These are phyloP conservation scores for Pelomyxa schiedti DNA, from an alignment of 78 protist species.

Conservation along the genomic window DNA sequence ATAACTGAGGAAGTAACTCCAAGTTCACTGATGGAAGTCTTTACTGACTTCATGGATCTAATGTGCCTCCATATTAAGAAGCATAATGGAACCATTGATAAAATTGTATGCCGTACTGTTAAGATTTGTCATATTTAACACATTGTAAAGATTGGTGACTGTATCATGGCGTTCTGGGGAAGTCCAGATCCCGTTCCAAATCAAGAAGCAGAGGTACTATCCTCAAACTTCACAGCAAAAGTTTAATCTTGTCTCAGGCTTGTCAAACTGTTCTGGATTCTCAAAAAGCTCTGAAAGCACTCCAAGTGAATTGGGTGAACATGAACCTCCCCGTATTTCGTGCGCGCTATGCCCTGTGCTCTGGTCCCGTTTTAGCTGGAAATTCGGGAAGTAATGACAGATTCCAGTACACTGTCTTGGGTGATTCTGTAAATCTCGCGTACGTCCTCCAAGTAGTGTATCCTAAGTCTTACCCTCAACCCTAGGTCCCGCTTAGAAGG, in stretches of 20 bases:
- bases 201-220: no score
- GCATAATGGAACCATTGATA: background rate
- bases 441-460: no score
- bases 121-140: background rate
- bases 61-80: background rate
- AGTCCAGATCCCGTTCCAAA: background rate
- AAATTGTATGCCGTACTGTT: background rate
- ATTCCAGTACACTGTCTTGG: background rate
- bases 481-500: background rate
- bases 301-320: background rate
- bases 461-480: no score
- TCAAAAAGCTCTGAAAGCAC: background rate
- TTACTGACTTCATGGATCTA: background rate
- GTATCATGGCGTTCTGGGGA: slow-evolving; percentile 1
- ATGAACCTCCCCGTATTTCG: background rate
- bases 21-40: background rate
- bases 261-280: background rate
- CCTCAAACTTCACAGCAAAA: no score
- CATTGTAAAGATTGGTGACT: no score
- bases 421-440: background rate
- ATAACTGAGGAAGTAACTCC: background rate
- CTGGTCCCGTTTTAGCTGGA: background rate
- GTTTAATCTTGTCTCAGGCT: no score
- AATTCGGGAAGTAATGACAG: background rate
- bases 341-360: background rate